These are phyloP conservation scores for Adansonia gregorii DNA, from an alignment of 441 rosid species.

Conservation along the genomic window DNA sequence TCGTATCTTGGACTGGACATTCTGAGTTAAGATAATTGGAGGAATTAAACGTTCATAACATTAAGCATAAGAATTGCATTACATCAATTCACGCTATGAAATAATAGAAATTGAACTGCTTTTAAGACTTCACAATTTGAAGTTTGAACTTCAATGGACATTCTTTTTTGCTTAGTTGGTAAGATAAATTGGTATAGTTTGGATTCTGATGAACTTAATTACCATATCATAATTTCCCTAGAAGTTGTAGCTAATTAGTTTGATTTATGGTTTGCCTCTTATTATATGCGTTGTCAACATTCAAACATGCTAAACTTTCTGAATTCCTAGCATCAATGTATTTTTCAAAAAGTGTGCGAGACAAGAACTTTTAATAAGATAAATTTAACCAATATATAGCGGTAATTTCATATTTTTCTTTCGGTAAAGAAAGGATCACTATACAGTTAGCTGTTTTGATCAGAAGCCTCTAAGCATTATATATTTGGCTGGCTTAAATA, in stretches of 20 bases:
- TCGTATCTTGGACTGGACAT: neutral
- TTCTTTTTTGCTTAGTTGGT: neutral
- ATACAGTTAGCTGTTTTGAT: neutral
- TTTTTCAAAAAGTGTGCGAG: neutral
- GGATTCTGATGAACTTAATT: neutral
- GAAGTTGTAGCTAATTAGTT: neutral
- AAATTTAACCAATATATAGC: neutral
- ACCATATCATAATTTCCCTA: neutral
- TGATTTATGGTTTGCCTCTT: neutral
- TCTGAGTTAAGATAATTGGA: neutral
- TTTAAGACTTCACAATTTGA: neutral
- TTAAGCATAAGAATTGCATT: neutral
- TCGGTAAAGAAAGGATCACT: neutral
- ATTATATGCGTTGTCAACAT: neutral
- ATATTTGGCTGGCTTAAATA: too few species aligned
- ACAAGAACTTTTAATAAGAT: neutral
- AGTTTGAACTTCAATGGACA: neutral
- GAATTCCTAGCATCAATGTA: neutral
- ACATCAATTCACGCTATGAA: neutral
- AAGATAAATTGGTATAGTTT: too few species aligned
- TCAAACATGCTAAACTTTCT: neutral
- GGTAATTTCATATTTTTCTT: neutral
- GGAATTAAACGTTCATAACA: neutral
- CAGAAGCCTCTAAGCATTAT: neutral
- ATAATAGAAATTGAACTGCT: conserved; percentile 1